Conservation (phyloP, 257 asterid genomes). For the Phtheirospermum japonicum region DNA sequence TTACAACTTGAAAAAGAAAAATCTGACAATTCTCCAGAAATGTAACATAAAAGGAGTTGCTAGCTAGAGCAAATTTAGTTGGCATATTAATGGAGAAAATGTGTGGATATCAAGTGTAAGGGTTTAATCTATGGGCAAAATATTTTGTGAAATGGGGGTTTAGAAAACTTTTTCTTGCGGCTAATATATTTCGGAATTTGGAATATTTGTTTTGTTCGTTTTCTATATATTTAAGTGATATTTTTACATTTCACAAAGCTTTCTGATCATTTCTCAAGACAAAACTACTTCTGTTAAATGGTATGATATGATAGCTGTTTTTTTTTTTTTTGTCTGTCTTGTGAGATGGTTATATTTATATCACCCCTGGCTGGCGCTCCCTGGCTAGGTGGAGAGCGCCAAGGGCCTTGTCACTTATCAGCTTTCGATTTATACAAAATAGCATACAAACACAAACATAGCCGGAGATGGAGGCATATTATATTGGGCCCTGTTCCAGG, state of each 20-base stretch:
- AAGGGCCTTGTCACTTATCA: no score
- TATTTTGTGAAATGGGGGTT: neutral
- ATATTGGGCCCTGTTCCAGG: no score
- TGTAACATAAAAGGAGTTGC: constrained; percentile 10
- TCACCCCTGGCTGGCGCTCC: no score
- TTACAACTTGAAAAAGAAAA: neutral
- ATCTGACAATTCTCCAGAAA: constrained; percentile 18
- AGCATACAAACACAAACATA: no score
- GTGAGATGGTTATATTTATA: no score
- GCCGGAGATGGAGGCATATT: no score
- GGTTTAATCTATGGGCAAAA: neutral
- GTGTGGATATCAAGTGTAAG: neutral
- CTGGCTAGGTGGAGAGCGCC: no score
- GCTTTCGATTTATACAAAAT: no score
- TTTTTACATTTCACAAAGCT: neutral
- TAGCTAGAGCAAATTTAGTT: neutral
- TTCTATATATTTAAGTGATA: no score
- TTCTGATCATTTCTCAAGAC: neutral
- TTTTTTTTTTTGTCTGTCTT: no score
- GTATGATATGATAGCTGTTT: neutral
- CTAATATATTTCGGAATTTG: neutral
- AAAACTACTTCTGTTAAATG: neutral
- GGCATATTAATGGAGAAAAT: neutral
- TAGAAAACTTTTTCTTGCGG: neutral
- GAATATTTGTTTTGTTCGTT: neutral